phyloP scores from a whole-genome alignment of 2,329 filamentous ascomycete species.

The Lecanicillium sp. region DNA sequence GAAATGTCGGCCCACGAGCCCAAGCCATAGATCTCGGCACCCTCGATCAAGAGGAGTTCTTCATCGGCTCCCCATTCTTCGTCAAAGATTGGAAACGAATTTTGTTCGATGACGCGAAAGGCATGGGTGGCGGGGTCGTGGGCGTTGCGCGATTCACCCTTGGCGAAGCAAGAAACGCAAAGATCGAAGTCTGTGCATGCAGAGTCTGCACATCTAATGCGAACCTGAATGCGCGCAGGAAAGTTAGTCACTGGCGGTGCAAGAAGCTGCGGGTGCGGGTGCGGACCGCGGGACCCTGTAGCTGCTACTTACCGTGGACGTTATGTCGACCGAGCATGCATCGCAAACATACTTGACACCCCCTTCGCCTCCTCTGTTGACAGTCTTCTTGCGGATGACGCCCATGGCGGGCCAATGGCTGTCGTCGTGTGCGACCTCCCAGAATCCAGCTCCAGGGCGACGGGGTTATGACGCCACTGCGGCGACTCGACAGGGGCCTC shows the following conservation, averaged over 20 bases:
- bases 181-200: slow-evolving; percentile 92
- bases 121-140: slow-evolving; percentile 84
- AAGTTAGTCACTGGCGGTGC: slow-evolving; percentile 16
- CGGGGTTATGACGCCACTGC: slow-evolving; percentile 11
- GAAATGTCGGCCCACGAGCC: slow-evolving; percentile 98
- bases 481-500: background rate
- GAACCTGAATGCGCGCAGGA: slow-evolving; percentile 54
- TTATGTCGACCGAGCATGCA: slow-evolving; percentile 93
- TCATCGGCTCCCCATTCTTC: slow-evolving; percentile 96
- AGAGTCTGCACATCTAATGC: slow-evolving; percentile 81
- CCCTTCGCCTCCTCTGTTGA: slow-evolving; percentile 75
- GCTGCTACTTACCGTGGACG: slow-evolving; percentile 69
- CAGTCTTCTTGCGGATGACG: slow-evolving; percentile 93
- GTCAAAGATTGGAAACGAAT: slow-evolving; percentile 94
- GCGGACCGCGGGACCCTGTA: background rate
- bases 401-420: slow-evolving; percentile 55
- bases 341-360: slow-evolving; percentile 97
- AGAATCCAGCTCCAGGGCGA: slow-evolving; percentile 1
- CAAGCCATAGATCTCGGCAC: slow-evolving; percentile 90
- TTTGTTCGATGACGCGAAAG: slow-evolving; percentile 94
- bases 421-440: background rate
- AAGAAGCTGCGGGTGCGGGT: background rate
- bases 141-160: slow-evolving; percentile 71
- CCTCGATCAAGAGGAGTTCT: slow-evolving; percentile 86
- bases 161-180: slow-evolving; percentile 89